A percentile compares a stretch with the other conserved stretches of the same genome.
Conservation (phyloP, 176 grass and related monocot genomes). For the Zea luxurians region DNA sequence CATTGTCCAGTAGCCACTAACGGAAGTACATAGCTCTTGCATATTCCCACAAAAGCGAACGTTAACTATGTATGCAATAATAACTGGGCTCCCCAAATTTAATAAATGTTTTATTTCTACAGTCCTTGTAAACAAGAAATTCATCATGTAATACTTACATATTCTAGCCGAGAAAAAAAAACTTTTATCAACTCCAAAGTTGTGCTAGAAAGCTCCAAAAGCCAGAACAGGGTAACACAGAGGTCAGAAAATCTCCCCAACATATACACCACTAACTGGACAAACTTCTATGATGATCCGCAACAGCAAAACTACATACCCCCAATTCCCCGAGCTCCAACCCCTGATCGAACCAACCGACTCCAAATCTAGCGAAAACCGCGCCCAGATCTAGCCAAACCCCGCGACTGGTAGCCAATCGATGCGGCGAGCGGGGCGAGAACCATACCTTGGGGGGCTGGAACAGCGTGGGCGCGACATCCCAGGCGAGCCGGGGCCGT, state of each 20-base stretch:
- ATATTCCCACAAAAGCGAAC: not conserved
- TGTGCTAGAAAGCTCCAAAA: not conserved
- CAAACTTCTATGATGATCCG: conserved; percentile 4
- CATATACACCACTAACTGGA: conserved; percentile 23
- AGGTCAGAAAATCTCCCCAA: not conserved
- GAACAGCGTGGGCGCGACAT: conserved; percentile 58
- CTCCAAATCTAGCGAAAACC: conserved; percentile 32
- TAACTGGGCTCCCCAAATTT: not conserved
- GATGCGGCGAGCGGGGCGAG: conserved; percentile 6
- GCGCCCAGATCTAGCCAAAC: conserved; percentile 24
- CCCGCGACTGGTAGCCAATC: conserved; percentile 7
- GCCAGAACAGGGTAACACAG: not conserved
- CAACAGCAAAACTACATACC: conserved; percentile 3
- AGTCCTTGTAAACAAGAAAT: not conserved
- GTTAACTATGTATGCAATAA: not conserved
- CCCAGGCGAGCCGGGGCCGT: conserved; percentile 74
- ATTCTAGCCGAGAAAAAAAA: not conserved
- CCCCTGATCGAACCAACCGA: not conserved
- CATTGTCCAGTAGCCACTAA: not conserved
- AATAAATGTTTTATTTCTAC: not conserved
- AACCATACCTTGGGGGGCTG: conserved; percentile 58
- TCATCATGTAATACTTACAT: not conserved
- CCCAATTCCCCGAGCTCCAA: not conserved
- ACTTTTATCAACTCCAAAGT: not conserved
- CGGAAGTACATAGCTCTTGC: not conserved